Percentiles rank a stretch among this genome's conserved stretches.
phyloP scores from a whole-genome alignment of 768 basidiomycete genomes.

The Mycena maculata region DNA sequence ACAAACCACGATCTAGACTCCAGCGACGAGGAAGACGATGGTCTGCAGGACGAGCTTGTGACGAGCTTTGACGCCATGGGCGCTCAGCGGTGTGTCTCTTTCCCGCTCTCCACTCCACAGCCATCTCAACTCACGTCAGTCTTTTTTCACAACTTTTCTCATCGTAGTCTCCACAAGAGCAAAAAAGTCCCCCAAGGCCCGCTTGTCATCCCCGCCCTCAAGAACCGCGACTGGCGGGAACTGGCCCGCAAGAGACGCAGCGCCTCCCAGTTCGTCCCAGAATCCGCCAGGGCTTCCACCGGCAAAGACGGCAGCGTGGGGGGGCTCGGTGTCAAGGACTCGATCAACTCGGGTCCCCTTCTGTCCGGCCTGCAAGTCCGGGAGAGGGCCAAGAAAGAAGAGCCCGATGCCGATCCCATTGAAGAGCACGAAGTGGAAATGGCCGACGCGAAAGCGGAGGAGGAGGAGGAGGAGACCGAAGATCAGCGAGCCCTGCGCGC shows the following conservation, averaged over 20 bases:
- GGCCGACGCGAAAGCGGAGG: constrained; percentile 46
- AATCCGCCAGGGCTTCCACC: constrained; percentile 63
- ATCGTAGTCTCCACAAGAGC: constrained; percentile 57
- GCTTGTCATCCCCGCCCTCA: constrained; percentile 85
- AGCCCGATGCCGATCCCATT: constrained; percentile 41
- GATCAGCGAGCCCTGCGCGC: constrained; percentile 87
- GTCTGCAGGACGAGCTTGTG: constrained; percentile 72
- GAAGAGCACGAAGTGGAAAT: constrained; percentile 38
- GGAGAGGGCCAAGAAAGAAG: constrained; percentile 48
- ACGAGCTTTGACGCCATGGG: constrained; percentile 79
- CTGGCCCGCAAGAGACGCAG: constrained; percentile 74
- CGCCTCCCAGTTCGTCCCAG: constrained; percentile 71
- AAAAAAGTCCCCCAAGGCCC: constrained; percentile 65
- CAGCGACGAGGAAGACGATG: constrained; percentile 67
- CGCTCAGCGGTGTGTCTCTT: constrained; percentile 84
- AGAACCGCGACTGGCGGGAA: constrained; percentile 93
- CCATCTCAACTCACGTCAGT: constrained; percentile 83
- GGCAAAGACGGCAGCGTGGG: constrained; percentile 82
- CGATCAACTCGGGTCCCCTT: constrained; percentile 83
- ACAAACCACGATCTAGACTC: constrained; percentile 55
- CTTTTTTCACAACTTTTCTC: constrained; percentile 35
- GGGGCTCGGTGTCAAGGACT: constrained; percentile 78
- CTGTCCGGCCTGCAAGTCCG: constrained; percentile 72
- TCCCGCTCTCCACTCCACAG: constrained; percentile 43
- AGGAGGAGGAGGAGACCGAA: constrained; percentile 67